A percentile compares a stretch with the other conserved stretches of the same genome.
These are phyloP conservation scores for Penicillium pancosmium DNA, from an alignment of 495 filamentous ascomycete genomes.

Conservation along the genomic window DNA sequence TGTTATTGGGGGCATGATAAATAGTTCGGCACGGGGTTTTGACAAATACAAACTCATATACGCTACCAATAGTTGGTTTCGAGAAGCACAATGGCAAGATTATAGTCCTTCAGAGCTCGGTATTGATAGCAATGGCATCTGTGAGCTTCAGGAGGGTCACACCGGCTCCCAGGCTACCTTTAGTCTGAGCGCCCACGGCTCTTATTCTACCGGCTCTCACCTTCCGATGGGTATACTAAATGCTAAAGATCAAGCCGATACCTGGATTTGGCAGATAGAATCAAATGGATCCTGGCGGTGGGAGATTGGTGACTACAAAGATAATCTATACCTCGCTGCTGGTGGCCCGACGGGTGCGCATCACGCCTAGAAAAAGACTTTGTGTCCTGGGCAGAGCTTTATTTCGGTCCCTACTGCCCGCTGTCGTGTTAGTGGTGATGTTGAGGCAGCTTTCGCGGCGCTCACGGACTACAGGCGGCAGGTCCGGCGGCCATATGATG, in stretches of 20 bases:
- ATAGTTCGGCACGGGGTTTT: no score
- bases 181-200: not conserved
- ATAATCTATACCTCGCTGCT: slow-evolving; percentile 25
- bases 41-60: not conserved
- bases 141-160: not conserved
- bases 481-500: slow-evolving; percentile 16
- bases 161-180: not conserved
- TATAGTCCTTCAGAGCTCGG: not conserved
- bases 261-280: slow-evolving; percentile 34
- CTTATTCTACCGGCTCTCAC: not conserved
- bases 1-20: no score
- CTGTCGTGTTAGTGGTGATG: not conserved
- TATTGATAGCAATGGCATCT: not conserved
- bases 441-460: not conserved
- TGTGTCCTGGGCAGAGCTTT: not conserved
- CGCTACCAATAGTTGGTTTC: not conserved
- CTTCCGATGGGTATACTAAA: not conserved
- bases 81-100: not conserved
- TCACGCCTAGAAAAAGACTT: not conserved
- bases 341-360: slow-evolving; percentile 15
- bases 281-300: slow-evolving; percentile 31
- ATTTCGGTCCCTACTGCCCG: not conserved
- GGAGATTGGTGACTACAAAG: slow-evolving; percentile 31
- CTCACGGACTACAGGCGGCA: not conserved
- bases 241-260: slow-evolving; percentile 8